A percentile compares a stretch with the other conserved stretches of the same genome.
These are phyloP conservation scores for Cadophora sp. DNA, from an alignment of 2,329 filamentous ascomycete species.

Conservation along the genomic window DNA sequence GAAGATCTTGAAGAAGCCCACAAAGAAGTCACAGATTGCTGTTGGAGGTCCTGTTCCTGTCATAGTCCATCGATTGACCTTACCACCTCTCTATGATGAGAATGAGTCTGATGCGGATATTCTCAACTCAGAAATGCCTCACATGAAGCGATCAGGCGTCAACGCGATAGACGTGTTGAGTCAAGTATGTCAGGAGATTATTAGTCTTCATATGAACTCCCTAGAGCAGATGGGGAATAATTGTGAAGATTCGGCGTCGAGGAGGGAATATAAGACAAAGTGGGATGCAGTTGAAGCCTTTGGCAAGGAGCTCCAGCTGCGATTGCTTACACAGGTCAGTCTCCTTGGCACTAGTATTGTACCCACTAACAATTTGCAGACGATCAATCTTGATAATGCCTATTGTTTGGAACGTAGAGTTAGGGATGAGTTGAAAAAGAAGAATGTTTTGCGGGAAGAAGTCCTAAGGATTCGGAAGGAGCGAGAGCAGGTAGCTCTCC, in stretches of 20 bases:
- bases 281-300: conserved; percentile 64
- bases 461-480: conserved; percentile 65
- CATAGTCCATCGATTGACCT: conserved; percentile 67
- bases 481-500: conserved; percentile 66
- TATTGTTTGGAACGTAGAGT: conserved; percentile 64
- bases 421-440: conserved; percentile 62
- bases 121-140: conserved; percentile 59
- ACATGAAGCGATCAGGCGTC: conserved; percentile 60
- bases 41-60: conserved; percentile 60
- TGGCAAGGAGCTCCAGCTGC: conserved; percentile 60
- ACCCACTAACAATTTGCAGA: conserved; percentile 46
- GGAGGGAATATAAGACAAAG: conserved; percentile 62
- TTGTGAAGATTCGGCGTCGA: conserved; percentile 54
- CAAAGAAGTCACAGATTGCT: conserved; percentile 40
- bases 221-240: conserved; percentile 53
- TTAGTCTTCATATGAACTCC: conserved; percentile 57
- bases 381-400: conserved; percentile 65
- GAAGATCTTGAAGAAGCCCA: conserved; percentile 37
- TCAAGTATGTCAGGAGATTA: conserved; percentile 66
- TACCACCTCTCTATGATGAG: conserved; percentile 50
- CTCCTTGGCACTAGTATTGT: conserved; percentile 21
- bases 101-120: conserved; percentile 54
- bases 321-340: conserved; percentile 65
- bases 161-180: conserved; percentile 68
- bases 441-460: conserved; percentile 61